A percentile compares a stretch with the other conserved stretches of the same genome.
Conservation (phyloP, 768 basidiomycete species). For the Lactarius quietus region DNA sequence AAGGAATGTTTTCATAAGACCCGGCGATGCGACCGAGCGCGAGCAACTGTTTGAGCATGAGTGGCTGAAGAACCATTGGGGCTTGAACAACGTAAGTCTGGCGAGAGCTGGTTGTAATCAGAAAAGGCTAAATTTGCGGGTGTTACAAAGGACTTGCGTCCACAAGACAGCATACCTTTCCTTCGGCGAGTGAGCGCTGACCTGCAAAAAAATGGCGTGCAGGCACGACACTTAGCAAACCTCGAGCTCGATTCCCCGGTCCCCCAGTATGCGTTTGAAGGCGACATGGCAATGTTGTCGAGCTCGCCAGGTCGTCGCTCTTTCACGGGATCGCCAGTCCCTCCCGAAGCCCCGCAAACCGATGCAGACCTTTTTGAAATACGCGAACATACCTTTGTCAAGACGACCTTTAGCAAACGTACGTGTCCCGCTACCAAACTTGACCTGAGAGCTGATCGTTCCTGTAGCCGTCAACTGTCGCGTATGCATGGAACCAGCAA, state of each 20-base stretch:
- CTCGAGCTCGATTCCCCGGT: conserved; percentile 40
- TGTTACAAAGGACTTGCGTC: conserved; percentile 63
- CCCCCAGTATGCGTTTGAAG: conserved; percentile 22
- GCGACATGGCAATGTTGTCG: conserved; percentile 19
- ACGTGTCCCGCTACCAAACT: conserved; percentile 34
- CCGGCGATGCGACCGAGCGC: conserved; percentile 81
- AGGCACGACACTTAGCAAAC: conserved; percentile 46
- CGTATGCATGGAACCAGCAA: too few relatives aligned
- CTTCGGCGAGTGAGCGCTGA: conserved; percentile 88
- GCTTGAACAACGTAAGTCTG: conserved; percentile 62
- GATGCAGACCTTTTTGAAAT: conserved; percentile 46
- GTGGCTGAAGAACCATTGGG: conserved; percentile 84
- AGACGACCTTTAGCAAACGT: conserved; percentile 93
- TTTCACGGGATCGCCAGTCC: conserved; percentile 2
- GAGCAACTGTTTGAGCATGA: conserved; percentile 80
- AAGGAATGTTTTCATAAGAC: conserved; percentile 88
- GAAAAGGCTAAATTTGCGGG: not conserved
- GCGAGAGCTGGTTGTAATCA: not conserved
- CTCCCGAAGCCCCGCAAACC: conserved; percentile 30
- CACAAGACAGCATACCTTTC: conserved; percentile 95
- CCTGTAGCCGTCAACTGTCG: too few relatives aligned
- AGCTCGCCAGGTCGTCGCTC: conserved; percentile 24
- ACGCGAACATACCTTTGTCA: conserved; percentile 80
- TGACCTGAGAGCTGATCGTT: too few relatives aligned
- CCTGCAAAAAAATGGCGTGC: conserved; percentile 68